Percentiles rank a stretch among this genome's conserved stretches.
These are phyloP conservation scores for Symbiotaphrina buchneri DNA, from an alignment of 495 filamentous ascomycete genomes.

Conservation along the genomic window DNA sequence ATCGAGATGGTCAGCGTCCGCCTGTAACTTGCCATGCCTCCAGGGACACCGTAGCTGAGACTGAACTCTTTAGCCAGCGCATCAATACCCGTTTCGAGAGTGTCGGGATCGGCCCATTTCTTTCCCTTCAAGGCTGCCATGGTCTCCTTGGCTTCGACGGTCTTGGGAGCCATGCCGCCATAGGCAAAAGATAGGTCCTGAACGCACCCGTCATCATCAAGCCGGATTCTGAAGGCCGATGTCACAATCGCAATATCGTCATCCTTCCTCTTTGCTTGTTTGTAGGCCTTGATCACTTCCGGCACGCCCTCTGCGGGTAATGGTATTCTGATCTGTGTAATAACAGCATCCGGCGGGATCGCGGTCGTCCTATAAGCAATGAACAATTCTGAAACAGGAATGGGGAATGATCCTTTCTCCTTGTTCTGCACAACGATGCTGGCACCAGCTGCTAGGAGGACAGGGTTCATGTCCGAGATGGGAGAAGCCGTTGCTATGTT, in stretches of 20 bases:
- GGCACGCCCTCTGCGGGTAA: conserved; percentile 7
- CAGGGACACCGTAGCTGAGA: conserved; percentile 64
- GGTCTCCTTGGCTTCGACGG: conserved; percentile 58
- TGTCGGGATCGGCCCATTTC: conserved; percentile 53
- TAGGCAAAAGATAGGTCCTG: conserved; percentile 56
- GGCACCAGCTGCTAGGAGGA: conserved; percentile 15
- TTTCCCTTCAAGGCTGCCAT: conserved; percentile 48
- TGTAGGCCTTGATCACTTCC: conserved; percentile 64
- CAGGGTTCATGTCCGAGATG: conserved; percentile 18
- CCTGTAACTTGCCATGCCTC: conserved; percentile 89
- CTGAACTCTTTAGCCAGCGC: conserved; percentile 72
- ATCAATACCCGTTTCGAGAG: conserved; percentile 69
- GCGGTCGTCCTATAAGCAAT: conserved; percentile 15
- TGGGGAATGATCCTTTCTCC: conserved; percentile 7
- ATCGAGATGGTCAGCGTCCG: conserved; percentile 72
- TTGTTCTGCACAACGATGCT: conserved; percentile 10
- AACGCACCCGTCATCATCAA: conserved; percentile 41
- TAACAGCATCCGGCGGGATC: conserved; percentile 14
- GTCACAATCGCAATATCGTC: conserved; percentile 96
- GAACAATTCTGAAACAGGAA: conserved; percentile 15
- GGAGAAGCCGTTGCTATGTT: conserved; percentile 19
- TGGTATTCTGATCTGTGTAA: conserved; percentile 9
- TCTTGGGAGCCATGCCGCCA: conserved; percentile 77
- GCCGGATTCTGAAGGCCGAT: conserved; percentile 44
- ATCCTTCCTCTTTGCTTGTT: conserved; percentile 87